Evolutionary conservation across 495 filamentous ascomycete genomes (phyloP).

Genomic region (Entonaema liquescens): DNA sequence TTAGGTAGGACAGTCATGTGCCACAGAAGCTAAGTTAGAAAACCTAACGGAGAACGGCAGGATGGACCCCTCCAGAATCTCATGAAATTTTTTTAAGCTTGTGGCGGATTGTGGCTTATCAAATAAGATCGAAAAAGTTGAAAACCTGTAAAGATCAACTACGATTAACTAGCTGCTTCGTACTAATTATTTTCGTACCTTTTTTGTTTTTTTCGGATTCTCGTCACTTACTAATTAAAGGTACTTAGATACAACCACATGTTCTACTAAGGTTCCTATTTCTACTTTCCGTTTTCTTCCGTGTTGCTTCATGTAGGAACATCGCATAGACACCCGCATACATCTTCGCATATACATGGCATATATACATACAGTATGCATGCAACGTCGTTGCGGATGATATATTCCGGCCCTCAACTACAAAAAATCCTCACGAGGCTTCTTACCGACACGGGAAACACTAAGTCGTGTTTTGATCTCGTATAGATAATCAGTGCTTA

Average conservation of each 20-base stretch:
- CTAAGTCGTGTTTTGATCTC: not conserved
- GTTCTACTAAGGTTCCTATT: not conserved
- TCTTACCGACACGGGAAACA: slow-evolving; percentile 7
- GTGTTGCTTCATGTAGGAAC: not conserved
- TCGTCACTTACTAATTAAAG: not conserved
- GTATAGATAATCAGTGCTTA: not conserved
- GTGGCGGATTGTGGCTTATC: slow-evolving; percentile 21
- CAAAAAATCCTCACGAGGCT: slow-evolving; percentile 27
- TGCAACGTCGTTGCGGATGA: slow-evolving; percentile 15
- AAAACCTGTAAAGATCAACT: not conserved
- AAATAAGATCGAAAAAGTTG: not conserved
- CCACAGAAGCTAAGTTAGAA: slow-evolving; percentile 9
- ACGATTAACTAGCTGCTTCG: not conserved
- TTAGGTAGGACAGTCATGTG: slow-evolving; percentile 15
- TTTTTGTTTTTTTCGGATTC: too few species aligned
- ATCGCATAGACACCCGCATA: not conserved
- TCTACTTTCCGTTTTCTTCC: not conserved
- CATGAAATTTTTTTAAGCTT: slow-evolving; percentile 3
- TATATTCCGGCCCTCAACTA: slow-evolving; percentile 21
- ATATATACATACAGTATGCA: not conserved
- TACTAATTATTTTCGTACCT: not conserved
- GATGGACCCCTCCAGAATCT: not conserved
- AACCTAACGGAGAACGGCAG: not conserved
- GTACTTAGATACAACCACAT: not conserved
- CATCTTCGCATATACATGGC: not conserved